Base-by-base conservation (phyloP, 2,329 filamentous ascomycete genomes). In the Chaetomiaceae sp. region DNA sequence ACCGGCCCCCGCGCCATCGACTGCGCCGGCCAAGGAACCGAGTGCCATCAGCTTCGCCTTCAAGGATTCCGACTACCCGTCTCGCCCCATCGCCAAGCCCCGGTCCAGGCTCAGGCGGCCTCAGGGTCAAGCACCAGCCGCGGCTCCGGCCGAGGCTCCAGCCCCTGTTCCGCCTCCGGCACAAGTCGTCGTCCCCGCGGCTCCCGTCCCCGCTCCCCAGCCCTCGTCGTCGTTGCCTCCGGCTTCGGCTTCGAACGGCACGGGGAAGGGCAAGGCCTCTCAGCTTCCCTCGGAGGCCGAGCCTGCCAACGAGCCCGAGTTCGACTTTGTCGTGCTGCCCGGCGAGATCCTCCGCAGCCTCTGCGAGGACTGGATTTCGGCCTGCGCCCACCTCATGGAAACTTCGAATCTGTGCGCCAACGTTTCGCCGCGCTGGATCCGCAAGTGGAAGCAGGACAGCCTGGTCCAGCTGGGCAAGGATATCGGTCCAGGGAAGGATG, bases 221-320 rank as follows among this genome's bases (percentile, higher is more conserved):
- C 34, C 42, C 34, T 37, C 46, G 23, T 27, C 46, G 11, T n/a
- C 36, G 36, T 3, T n/a, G n/a, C n/a, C n/a, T n/a, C n/a, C n/a
- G n/a, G n/a, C n/a, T n/a, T n/a, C n/a, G n/a, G n/a, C n/a, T n/a
- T n/a, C 46, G 34, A 33, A 11, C 9, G 36, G 39, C 20, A 43
- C 36, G n/a, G 47, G 29, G 39, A 44, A 51, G 31, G 47, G 47
- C 47, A 50, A 50, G n/a, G 47, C 39, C 29, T 51, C 46, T 36
- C 15, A n/a, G 36, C n/a, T 25, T 31, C 9, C 46, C 23, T 1
- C 36, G 34, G 36, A 48, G 36, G 46, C 34, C 11, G 22, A 48
- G 36, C 46, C 46, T 48, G 17, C 23, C n/a, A 7, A n/a, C n/a
- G n/a, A n/a, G n/a, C n/a, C 9, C 5, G 29, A 22, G n/a, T 17